phyloP scores from a whole-genome alignment of 805 yeast genomes.

The Myxozyma nipponensis region DNA sequence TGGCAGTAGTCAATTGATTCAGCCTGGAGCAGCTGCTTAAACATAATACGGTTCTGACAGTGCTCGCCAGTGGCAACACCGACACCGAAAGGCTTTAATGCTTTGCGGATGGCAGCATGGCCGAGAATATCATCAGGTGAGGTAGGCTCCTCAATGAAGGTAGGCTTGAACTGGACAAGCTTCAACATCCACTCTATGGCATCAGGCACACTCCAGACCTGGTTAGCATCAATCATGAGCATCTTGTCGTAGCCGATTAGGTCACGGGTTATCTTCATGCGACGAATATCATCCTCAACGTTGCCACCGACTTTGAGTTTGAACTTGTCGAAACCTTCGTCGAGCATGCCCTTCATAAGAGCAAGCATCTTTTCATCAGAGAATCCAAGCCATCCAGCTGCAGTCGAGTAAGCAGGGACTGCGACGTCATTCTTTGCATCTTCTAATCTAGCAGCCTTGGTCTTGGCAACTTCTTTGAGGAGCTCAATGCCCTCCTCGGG shows the following conservation, averaged over 20 bases:
- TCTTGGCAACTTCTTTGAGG: constrained; percentile 34
- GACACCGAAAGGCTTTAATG: constrained; percentile 36
- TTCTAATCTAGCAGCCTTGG: constrained; percentile 37
- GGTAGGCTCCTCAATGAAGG: constrained; percentile 39
- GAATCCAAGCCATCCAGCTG: constrained; percentile 47
- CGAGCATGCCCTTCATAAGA: constrained; percentile 37
- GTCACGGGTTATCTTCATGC: constrained; percentile 41
- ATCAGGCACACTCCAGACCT: constrained; percentile 40
- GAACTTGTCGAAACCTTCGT: constrained; percentile 41
- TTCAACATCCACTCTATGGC: constrained; percentile 37
- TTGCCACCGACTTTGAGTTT: constrained; percentile 44
- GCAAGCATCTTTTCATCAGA: constrained; percentile 42
- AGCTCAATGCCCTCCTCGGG: constrained; percentile 42
- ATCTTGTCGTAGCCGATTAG: constrained; percentile 41
- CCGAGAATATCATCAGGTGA: constrained; percentile 40
- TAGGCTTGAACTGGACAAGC: constrained; percentile 35
- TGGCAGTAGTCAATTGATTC: constrained; percentile 37
- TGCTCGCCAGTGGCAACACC: constrained; percentile 40
- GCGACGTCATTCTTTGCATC: constrained; percentile 39
- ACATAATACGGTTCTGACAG: constrained; percentile 38
- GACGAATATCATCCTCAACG: constrained; percentile 39
- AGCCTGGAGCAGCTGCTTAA: constrained; percentile 35
- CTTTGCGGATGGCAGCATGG: constrained; percentile 34
- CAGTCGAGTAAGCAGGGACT: constrained; percentile 46
- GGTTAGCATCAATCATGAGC: constrained; percentile 40